Conservation (phyloP, 225 moss, liverwort and hornwort species). For the Neckera pumila region DNA sequence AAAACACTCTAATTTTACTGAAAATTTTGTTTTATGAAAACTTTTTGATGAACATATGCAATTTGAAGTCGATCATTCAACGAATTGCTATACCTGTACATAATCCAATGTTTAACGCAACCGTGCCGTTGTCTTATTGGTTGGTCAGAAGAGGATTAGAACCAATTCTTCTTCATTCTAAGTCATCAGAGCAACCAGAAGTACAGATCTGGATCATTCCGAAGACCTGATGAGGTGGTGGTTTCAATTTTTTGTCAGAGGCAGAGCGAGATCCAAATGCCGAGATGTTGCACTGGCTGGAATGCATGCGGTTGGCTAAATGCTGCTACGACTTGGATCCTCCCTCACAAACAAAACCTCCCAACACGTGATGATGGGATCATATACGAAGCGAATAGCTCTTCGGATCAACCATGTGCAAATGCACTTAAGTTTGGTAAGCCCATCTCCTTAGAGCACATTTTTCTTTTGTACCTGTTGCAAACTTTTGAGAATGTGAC, state of each 20-base stretch:
- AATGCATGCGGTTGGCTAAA: constrained; percentile 62
- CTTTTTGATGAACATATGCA: neutral
- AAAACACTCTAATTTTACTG: neutral
- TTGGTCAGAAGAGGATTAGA: neutral
- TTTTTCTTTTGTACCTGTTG: neutral
- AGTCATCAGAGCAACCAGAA: neutral
- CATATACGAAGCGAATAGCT: neutral
- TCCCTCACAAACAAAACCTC: constrained; percentile 21
- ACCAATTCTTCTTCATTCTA: neutral
- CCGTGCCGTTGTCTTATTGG: neutral
- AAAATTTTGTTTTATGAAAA: neutral
- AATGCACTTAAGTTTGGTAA: neutral
- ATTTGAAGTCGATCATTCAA: neutral
- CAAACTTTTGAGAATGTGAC: neutral
- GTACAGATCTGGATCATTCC: neutral
- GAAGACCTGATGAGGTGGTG: neutral
- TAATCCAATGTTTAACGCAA: neutral
- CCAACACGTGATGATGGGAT: neutral
- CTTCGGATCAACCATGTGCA: neutral
- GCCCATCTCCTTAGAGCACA: neutral
- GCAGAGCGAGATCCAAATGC: constrained; percentile 69
- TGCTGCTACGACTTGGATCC: constrained; percentile 57
- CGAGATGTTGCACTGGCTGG: constrained; percentile 74
- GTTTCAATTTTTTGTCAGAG: constrained; percentile 13
- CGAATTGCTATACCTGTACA: neutral